These are phyloP conservation scores for Aspergillus transmontanensis DNA, from an alignment of 2,329 filamentous ascomycete species.

Conservation along the genomic window DNA sequence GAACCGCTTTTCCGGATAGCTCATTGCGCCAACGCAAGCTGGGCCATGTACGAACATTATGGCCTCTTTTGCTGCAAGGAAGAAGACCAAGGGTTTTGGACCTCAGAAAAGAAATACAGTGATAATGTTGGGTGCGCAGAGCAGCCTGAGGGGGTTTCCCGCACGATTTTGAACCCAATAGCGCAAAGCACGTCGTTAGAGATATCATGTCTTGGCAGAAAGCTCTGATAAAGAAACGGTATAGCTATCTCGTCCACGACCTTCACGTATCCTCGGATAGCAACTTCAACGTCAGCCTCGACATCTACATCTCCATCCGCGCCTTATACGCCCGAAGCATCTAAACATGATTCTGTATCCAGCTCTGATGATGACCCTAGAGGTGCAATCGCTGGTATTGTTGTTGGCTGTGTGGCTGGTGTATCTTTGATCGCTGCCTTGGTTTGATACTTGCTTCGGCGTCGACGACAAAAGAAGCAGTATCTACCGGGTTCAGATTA, in stretches of 20 bases:
- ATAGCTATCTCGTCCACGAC: background rate
- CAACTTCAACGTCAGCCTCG: background rate
- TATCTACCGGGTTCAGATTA: background rate
- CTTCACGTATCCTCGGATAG: background rate
- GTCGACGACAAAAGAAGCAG: background rate
- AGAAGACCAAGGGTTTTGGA: background rate
- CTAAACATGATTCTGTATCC: background rate
- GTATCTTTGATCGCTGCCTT: background rate
- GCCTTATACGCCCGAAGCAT: background rate
- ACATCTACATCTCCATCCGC: background rate
- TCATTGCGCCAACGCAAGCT: background rate
- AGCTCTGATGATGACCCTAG: background rate
- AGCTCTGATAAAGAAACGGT: background rate
- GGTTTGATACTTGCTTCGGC: background rate
- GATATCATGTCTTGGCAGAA: background rate
- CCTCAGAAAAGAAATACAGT: background rate
- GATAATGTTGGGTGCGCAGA: background rate
- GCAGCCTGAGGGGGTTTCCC: background rate
- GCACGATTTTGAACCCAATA: background rate
- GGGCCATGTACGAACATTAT: background rate
- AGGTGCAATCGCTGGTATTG: slow-evolving; percentile 1
- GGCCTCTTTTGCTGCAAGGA: background rate
- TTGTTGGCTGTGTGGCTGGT: slow-evolving; percentile 2
- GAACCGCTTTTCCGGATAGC: background rate
- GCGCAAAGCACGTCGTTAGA: background rate